Conservation (phyloP, 1,139 yeast species). For the Debaryomyces sp. region DNA sequence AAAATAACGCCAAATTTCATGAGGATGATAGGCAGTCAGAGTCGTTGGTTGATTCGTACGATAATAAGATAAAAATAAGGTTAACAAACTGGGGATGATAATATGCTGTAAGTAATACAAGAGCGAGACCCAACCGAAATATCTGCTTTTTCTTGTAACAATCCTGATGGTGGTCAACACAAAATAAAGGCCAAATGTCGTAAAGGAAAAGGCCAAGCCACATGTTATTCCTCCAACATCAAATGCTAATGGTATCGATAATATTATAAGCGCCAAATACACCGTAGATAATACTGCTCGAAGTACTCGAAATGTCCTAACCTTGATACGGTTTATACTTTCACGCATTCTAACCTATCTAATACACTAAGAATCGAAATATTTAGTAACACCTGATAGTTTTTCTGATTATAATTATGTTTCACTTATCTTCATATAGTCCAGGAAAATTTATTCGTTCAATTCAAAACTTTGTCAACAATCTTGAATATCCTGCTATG, state of each 20-base stretch:
- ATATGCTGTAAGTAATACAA: conserved; percentile 82
- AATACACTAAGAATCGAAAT: background rate
- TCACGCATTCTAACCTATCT: background rate
- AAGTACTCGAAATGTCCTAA: conserved; percentile 17
- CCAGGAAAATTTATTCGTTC: background rate
- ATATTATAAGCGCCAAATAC: conserved; percentile 67
- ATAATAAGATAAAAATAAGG: conserved; percentile 64
- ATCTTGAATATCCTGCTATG: background rate
- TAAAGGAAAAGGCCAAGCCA: conserved; percentile 84
- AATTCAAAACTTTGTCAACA: background rate
- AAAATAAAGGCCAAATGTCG: conserved; percentile 70
- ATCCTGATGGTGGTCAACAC: conserved; percentile 72
- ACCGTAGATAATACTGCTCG: conserved; percentile 52
- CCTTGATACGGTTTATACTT: background rate
- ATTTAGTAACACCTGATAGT: background rate
- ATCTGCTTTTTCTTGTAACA: conserved; percentile 49
- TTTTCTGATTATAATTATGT: background rate
- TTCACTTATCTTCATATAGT: background rate
- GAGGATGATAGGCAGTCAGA: conserved; percentile 18
- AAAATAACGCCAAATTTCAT: conserved; percentile 62
- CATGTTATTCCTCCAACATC: conserved; percentile 91
- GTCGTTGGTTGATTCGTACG: conserved; percentile 18
- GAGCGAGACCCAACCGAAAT: conserved; percentile 55
- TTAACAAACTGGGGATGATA: conserved; percentile 77
- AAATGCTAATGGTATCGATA: conserved; percentile 92